Conservation (phyloP, 176 grass and related monocot genomes). For the barley (Hordeum vulgare) region DNA sequence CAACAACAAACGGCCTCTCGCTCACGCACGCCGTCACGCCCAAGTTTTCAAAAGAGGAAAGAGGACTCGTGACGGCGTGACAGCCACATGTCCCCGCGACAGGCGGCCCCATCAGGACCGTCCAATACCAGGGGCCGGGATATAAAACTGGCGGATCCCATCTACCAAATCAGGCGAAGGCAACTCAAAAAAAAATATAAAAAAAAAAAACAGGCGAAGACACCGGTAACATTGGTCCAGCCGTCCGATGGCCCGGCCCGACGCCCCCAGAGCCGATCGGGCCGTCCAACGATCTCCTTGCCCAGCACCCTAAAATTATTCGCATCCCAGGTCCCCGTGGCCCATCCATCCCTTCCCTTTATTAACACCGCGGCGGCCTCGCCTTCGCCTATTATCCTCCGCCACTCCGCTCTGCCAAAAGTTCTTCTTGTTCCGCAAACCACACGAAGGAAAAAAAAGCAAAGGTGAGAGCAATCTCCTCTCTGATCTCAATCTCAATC, state of each 20-base stretch:
- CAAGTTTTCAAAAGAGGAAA: neutral
- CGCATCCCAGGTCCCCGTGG: neutral
- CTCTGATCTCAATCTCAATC: neutral
- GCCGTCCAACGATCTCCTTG: neutral
- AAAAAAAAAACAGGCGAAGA: neutral
- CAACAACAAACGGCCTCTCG: neutral
- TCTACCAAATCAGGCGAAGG: neutral
- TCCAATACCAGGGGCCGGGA: constrained; percentile 12
- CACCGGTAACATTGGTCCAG: neutral
- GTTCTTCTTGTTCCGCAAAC: constrained; percentile 8
- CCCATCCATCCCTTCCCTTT: neutral
- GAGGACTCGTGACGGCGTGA: neutral
- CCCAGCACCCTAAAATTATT: neutral
- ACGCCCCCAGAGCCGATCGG: neutral
- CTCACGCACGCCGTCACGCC: neutral
- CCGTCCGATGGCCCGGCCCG: neutral
- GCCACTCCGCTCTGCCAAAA: neutral
- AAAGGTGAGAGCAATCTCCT: neutral
- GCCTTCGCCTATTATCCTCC: neutral
- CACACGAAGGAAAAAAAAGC: neutral
- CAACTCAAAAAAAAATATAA: neutral
- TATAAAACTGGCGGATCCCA: neutral
- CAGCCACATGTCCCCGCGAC: neutral
- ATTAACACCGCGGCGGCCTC: constrained; percentile 12
- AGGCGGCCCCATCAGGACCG: neutral